Conservation (phyloP, 176 grass and related monocot genomes). For the Ampelocalamus luodianensis region DNA sequence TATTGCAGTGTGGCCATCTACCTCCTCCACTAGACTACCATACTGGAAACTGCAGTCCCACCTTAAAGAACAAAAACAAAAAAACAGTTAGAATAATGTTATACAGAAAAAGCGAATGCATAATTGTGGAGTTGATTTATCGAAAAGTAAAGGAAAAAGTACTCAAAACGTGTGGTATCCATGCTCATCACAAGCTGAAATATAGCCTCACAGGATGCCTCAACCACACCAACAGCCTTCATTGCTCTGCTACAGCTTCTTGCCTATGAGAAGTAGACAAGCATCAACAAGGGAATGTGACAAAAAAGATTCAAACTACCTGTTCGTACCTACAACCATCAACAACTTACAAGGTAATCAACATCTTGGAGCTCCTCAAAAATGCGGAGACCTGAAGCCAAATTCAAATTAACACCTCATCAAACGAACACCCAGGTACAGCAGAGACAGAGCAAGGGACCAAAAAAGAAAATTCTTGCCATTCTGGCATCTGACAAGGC, state of each 20-base stretch:
- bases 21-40: slow-evolving; percentile 96
- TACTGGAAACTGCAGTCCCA: slow-evolving; percentile 99
- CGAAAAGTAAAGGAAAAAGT: slow-evolving; percentile 38
- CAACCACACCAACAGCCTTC: slow-evolving; percentile 96
- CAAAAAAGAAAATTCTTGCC: slow-evolving; percentile 60
- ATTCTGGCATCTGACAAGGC: slow-evolving; percentile 98
- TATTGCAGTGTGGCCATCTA: slow-evolving; percentile 98
- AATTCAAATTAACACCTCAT: slow-evolving; percentile 28
- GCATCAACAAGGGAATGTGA: slow-evolving; percentile 43
- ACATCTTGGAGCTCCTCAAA: slow-evolving; percentile 98
- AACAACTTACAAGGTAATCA: slow-evolving; percentile 95
- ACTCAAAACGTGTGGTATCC: slow-evolving; percentile 94
- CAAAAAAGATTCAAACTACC: slow-evolving; percentile 34
- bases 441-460: neutral
- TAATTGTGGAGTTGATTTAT: slow-evolving; percentile 19
- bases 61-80: slow-evolving; percentile 49
- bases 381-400: slow-evolving; percentile 79
- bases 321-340: slow-evolving; percentile 45
- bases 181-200: slow-evolving; percentile 99
- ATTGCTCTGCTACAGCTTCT: slow-evolving; percentile 96
- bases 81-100: slow-evolving; percentile 27
- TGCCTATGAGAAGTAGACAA: slow-evolving; percentile 62
- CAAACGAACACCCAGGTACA: slow-evolving; percentile 21
- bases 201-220: slow-evolving; percentile 92
- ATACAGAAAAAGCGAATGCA: slow-evolving; percentile 16